Conservation (phyloP, 2,329 filamentous ascomycete genomes). For the Phialemoniopsis sp. region DNA sequence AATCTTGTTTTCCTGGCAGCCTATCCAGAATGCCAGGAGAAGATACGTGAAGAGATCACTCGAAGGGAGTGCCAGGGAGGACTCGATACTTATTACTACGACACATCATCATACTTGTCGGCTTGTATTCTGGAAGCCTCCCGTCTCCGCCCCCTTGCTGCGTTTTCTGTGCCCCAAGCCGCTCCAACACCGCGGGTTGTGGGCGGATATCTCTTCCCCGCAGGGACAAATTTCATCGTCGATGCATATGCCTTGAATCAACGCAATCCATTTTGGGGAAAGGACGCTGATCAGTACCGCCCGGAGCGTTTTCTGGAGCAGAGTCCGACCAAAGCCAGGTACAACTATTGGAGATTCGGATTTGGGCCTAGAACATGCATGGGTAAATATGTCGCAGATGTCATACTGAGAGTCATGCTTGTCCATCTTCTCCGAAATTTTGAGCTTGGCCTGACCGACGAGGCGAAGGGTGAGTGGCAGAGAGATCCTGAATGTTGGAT, state of each 20-base stretch:
- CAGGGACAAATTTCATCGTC: slow-evolving; percentile 32
- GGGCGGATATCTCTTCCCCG: slow-evolving; percentile 28
- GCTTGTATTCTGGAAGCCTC: slow-evolving; percentile 32
- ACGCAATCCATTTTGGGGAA: slow-evolving; percentile 29
- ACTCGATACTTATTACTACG: slow-evolving; percentile 15
- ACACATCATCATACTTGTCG: slow-evolving; percentile 17
- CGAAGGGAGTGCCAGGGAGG: too few relatives aligned
- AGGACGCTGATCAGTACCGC: slow-evolving; percentile 24
- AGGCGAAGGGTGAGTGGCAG: too few relatives aligned
- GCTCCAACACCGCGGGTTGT: slow-evolving; percentile 25
- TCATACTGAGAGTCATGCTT: too few relatives aligned
- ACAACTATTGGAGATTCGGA: slow-evolving; percentile 38
- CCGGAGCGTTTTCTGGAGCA: slow-evolving; percentile 21
- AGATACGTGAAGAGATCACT: slow-evolving; percentile 21
- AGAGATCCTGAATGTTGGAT: too few relatives aligned
- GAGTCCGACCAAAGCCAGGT: slow-evolving; percentile 17
- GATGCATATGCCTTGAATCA: slow-evolving; percentile 39
- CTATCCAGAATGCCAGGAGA: slow-evolving; percentile 21
- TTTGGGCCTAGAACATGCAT: slow-evolving; percentile 39
- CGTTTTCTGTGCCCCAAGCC: slow-evolving; percentile 35
- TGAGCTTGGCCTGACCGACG: too few relatives aligned
- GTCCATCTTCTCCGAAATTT: too few relatives aligned
- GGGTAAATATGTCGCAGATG: slow-evolving; percentile 35
- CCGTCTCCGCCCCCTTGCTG: slow-evolving; percentile 29
- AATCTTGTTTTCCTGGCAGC: slow-evolving; percentile 34